Base-by-base conservation (phyloP, 495 filamentous ascomycete species). In the Penicillium lividum region DNA sequence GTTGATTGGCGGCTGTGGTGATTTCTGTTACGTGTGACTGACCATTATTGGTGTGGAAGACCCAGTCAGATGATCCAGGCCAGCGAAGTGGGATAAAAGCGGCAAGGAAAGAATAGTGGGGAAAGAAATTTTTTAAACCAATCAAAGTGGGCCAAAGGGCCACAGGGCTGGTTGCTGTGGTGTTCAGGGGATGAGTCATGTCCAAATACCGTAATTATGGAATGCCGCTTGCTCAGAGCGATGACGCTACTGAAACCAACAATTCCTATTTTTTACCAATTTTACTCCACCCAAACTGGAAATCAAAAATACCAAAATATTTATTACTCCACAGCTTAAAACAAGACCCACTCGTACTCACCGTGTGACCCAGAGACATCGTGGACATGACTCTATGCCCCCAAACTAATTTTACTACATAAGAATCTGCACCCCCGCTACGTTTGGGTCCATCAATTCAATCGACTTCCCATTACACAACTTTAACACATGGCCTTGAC, bases 1-100 rank as follows among this genome's bases (percentile, higher is more conserved):
- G 40, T 33, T 69, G n/a, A 75, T 73, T 77, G 71, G 74, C 49
- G 40, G n/a, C 8, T 2, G 3, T 3, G 4, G 27, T 47, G 57
- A 61, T 77, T 77, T 76, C 69, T 74, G 61, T 77, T 77, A 76
- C 75, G 74, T 77, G 63, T 68, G 51, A 60, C 56, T 58, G 60
- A 61, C 44, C 30, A 56, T 47, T 42, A 55, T 57, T 61, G 57
- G 59, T 51, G 53, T 40, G 7, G 27, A 48, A 28, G 54, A 34
- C 36, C 50, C 50, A 51, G 69, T 72, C 71, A 74, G 66, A 69
- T 72, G 71, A 74, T 66, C 51, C 55, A 22, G 36, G 54, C n/a
- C 30, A 16, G 36, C 31, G 38, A 15, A 38, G 18, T n/a, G 8
- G 4, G 16, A 5, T 45, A 53, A 65, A 65, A 65, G 60, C 65